Conservation (phyloP, 2,329 filamentous ascomycete genomes). For the Fusarium euwallaceae region DNA sequence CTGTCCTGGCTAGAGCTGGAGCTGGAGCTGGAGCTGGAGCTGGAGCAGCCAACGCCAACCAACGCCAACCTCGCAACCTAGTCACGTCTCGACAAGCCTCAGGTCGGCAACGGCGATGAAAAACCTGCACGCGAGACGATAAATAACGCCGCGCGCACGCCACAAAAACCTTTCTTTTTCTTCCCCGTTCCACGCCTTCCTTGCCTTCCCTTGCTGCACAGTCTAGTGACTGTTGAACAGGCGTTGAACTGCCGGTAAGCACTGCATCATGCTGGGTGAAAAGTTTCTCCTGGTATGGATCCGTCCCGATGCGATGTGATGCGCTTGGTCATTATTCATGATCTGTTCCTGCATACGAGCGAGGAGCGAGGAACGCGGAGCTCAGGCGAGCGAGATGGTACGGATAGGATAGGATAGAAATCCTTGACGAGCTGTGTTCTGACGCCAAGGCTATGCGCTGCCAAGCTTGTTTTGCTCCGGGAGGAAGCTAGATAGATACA, state of each 20-base stretch:
- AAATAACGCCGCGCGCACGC: slow-evolving; percentile 18
- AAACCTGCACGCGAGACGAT: slow-evolving; percentile 20
- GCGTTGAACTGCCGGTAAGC: not conserved
- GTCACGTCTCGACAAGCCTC: not conserved
- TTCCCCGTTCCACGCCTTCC: not conserved
- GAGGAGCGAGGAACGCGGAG: not conserved
- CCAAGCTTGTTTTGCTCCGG: not conserved
- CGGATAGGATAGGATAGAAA: not conserved
- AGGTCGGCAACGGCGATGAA: slow-evolving; percentile 27
- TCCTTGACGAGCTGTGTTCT: not conserved
- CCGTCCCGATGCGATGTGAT: not conserved
- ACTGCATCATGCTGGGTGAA: slow-evolving; percentile 1
- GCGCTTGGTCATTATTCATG: not conserved
- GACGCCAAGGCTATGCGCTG: not conserved
- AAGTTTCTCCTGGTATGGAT: slow-evolving; percentile 5
- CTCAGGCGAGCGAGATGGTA: not conserved
- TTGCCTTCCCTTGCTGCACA: not conserved
- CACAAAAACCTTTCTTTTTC: slow-evolving; percentile 26
- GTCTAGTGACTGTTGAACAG: not conserved
- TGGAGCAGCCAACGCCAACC: too few species aligned
- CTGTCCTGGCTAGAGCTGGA: not conserved
- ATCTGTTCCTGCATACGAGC: not conserved
- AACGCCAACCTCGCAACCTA: not conserved
- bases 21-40: not conserved
- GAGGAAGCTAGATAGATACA: not conserved